phyloP scores from a whole-genome alignment of 306 rosid species.

The Medicago ruthenica region DNA sequence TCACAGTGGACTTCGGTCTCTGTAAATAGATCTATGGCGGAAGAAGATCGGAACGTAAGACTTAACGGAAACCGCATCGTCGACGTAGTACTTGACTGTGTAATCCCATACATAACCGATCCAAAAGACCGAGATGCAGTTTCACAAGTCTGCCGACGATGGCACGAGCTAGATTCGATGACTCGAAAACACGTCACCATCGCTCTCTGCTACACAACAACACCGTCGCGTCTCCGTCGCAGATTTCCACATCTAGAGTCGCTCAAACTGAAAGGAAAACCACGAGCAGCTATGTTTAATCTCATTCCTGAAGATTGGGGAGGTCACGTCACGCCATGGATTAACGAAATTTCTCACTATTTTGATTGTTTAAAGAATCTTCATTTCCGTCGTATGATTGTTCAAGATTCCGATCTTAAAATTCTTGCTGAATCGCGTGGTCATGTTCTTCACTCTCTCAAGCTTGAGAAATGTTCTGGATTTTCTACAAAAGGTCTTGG shows the following conservation, averaged over 20 bases:
- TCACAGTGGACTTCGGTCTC: no score
- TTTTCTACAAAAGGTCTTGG: conserved; percentile 82
- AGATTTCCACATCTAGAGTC: conserved; percentile 82
- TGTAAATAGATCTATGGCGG: conserved; percentile 29
- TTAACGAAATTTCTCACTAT: conserved; percentile 61
- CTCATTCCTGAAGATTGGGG: conserved; percentile 98
- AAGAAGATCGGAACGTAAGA: conserved; percentile 46
- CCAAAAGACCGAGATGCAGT: conserved; percentile 82
- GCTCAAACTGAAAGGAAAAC: conserved; percentile 82
- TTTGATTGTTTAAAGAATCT: conserved; percentile 73
- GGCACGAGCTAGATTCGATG: conserved; percentile 86
- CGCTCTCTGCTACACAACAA: conserved; percentile 91
- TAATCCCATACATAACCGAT: conserved; percentile 79
- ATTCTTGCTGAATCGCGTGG: conserved; percentile 72
- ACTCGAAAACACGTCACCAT: conserved; percentile 92
- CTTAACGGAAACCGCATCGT: conserved; percentile 42
- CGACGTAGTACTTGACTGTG: conserved; percentile 68
- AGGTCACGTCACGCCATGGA: conserved; percentile 89
- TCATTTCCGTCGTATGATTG: conserved; percentile 94
- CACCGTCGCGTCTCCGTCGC: conserved; percentile 69
- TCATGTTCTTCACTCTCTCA: conserved; percentile 67
- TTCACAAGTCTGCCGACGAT: conserved; percentile 83
- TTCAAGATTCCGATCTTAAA: conserved; percentile 78
- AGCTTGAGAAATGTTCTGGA: conserved; percentile 91
- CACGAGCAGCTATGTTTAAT: conserved; percentile 97